Base-by-base conservation (phyloP, 805 yeast genomes). In the Starmerella vitae region DNA sequence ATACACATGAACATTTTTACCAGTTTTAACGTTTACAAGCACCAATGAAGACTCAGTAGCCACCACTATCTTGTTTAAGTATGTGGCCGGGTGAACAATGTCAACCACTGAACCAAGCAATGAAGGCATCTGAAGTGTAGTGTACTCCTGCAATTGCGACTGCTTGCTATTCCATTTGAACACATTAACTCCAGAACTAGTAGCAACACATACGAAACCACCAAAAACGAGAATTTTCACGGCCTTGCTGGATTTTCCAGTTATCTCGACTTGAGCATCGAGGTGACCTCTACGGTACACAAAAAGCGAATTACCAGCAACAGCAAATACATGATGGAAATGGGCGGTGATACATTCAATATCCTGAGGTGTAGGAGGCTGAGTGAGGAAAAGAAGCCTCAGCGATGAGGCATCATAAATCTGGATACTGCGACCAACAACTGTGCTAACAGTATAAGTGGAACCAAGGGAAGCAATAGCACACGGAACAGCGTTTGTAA, bases 351-450 rank as follows among this genome's bases (percentile, higher is more conserved):
- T 62, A 18, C 78, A 71, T 20, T 78, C 73, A 47, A 88, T 85
- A 41, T 72, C 70, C 6, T 72, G 55, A 0, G 77, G 69, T 0
- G 94, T 78, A 56, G 81, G 88, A 17, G 70, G 71, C 47, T 75
- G 81, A 0, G 94, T 82, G 10, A 88, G 93, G 60, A 91, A 88
- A 18, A 88, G 63, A 46, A 88, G 64, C 49, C 82, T 91, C 45
- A 88, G 64, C 5, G 81, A 83, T 24, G 88, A 74, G 12, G 52
- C 94, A 62, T 91, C 98, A 54, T 81, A 91, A 21, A 91, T 83
- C 58, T 88, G 97, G 63, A 91, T 83, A 1, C 88, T 70, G 38
- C 75, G 68, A 3, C 96, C 97, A 18, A 91, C 94, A 33, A 82
- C 76, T 0, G 97, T 88, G 14, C 78, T 93, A 29, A 84, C 73